Evolutionary conservation across 306 rosid species (phyloP).

Genomic region (Quercus mongolica): DNA sequence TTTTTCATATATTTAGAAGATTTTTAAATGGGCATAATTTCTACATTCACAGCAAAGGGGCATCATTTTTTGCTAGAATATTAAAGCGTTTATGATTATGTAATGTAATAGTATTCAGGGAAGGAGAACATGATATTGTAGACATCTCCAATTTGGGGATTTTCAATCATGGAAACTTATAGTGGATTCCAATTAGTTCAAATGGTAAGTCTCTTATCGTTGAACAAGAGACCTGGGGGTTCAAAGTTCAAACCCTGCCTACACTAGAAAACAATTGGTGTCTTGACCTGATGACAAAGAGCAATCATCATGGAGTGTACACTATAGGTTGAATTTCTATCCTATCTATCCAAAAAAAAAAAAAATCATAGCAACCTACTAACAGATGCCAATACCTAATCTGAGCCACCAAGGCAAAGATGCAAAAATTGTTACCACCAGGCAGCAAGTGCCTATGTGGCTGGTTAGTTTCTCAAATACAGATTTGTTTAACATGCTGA

Average conservation of each 20-base stretch:
- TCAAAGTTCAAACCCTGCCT: too few relatives aligned
- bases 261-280: too few relatives aligned
- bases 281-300: too few relatives aligned
- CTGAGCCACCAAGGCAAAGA: slow-evolving; percentile 8
- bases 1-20: not conserved
- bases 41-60: not conserved
- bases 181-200: too few relatives aligned
- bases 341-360: too few relatives aligned
- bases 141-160: not conserved
- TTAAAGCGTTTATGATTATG: not conserved
- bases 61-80: not conserved
- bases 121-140: not conserved
- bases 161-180: not conserved
- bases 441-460: not conserved
- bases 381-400: slow-evolving; percentile 2
- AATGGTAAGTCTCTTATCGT: too few relatives aligned
- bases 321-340: too few relatives aligned
- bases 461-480: slow-evolving; percentile 4
- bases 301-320: too few relatives aligned
- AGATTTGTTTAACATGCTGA: not conserved
- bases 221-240: too few relatives aligned
- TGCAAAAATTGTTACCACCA: slow-evolving; percentile 5
- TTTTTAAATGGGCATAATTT: not conserved
- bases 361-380: not conserved
- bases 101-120: not conserved